A percentile compares a stretch with the other conserved stretches of the same genome.
These are phyloP conservation scores for Lactarius sp. DNA, from an alignment of 768 basidiomycete genomes.

Conservation along the genomic window DNA sequence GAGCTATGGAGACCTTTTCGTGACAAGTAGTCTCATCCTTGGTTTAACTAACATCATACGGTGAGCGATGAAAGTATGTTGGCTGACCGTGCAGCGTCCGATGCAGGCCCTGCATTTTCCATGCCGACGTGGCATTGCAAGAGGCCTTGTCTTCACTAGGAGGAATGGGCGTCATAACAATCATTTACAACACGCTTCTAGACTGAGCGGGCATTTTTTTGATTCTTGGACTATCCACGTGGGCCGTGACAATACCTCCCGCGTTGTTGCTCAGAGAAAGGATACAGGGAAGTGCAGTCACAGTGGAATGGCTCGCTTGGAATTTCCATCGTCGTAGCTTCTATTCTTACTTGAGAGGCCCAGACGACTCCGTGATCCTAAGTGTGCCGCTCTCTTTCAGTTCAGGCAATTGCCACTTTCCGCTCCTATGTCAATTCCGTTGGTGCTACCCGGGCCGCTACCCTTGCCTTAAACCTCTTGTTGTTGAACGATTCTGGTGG, in stretches of 20 bases:
- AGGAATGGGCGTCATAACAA: constrained; percentile 30
- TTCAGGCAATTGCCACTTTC: neutral
- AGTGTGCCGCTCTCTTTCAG: neutral
- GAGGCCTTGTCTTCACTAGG: constrained; percentile 34
- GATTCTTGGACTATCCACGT: constrained; percentile 31
- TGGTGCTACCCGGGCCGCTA: neutral
- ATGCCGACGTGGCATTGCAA: constrained; percentile 33
- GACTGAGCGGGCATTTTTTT: constrained; percentile 10
- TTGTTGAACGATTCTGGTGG: neutral
- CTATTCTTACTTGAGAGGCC: constrained; percentile 21
- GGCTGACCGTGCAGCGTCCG: constrained; percentile 5
- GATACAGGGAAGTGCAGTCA: constrained; percentile 11
- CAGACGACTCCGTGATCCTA: no score
- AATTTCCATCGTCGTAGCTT: constrained; percentile 30
- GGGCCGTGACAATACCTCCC: constrained; percentile 29
- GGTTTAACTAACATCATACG: constrained; percentile 28
- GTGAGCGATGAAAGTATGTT: neutral
- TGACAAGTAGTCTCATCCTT: constrained; percentile 32
- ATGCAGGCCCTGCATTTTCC: constrained; percentile 36
- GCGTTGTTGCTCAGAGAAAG: constrained; percentile 28
- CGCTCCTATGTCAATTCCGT: neutral
- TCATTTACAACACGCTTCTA: neutral
- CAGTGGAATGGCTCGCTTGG: constrained; percentile 27
- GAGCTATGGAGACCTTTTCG: constrained; percentile 29
- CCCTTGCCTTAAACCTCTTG: neutral